A percentile compares a stretch with the other conserved stretches of the same genome.
Conservation (phyloP, 352 stramenopile genomes). For the Aphanomyces cochlioides region DNA sequence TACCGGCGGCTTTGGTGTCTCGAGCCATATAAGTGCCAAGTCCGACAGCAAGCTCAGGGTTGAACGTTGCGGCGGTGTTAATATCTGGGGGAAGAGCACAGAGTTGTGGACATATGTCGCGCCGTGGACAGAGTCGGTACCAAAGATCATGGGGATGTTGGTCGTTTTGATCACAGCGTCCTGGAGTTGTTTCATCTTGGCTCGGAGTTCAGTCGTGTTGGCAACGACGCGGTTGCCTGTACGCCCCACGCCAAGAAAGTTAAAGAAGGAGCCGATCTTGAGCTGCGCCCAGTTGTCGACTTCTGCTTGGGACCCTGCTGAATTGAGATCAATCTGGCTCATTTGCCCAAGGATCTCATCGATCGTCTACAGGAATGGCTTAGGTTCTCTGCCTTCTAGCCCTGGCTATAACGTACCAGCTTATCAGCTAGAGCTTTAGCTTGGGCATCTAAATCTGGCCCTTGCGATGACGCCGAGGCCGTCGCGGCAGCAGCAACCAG, state of each 20-base stretch:
- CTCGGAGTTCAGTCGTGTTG: constrained; percentile 47
- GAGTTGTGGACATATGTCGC: constrained; percentile 83
- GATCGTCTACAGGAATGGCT: background rate
- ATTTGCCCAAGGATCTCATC: background rate
- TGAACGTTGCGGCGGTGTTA: constrained; percentile 86
- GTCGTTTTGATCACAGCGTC: constrained; percentile 32
- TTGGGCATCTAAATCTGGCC: background rate
- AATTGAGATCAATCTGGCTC: background rate
- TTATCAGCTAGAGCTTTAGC: background rate
- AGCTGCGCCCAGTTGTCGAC: constrained; percentile 33
- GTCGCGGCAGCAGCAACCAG: background rate
- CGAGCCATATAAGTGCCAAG: constrained; percentile 74
- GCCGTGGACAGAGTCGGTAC: constrained; percentile 87
- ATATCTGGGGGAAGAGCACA: constrained; percentile 84
- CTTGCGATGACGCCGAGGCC: background rate
- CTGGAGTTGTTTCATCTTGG: constrained; percentile 50
- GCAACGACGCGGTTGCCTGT: constrained; percentile 35
- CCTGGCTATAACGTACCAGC: background rate
- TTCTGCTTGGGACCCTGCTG: background rate
- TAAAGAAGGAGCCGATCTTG: constrained; percentile 66
- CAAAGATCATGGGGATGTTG: constrained; percentile 68
- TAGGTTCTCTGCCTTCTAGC: too few relatives aligned
- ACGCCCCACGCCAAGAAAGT: constrained; percentile 38
- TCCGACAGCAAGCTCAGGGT: constrained; percentile 58
- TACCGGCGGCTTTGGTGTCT: constrained; percentile 83